Percentiles rank a stretch among this genome's conserved stretches.
Conservation (phyloP, 768 basidiomycete species). For the Mycena metata region DNA sequence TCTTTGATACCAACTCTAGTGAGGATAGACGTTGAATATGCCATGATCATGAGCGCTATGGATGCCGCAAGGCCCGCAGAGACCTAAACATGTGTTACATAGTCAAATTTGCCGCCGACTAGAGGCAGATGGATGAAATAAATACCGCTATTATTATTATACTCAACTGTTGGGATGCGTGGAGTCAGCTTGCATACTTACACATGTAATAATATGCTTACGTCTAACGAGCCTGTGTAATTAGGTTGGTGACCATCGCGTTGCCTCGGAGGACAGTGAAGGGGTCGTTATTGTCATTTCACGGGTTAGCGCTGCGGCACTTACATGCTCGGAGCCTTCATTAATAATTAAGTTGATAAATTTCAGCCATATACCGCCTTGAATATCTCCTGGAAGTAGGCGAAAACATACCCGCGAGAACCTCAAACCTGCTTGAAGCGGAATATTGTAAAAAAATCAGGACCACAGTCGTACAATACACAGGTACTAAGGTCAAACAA, state of each 20-base stretch:
- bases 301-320: too few relatives aligned
- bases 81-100: conserved; percentile 4
- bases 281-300: neutral
- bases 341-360: too few relatives aligned
- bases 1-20: neutral
- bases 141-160: conserved; percentile 17
- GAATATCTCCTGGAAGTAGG: too few relatives aligned
- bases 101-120: neutral
- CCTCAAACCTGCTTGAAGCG: too few relatives aligned
- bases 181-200: neutral
- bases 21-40: neutral
- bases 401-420: too few relatives aligned
- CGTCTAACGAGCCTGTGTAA: conserved; percentile 1
- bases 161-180: conserved; percentile 2
- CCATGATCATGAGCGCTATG: neutral
- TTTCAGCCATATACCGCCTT: too few relatives aligned
- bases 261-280: neutral
- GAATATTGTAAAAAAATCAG: too few relatives aligned
- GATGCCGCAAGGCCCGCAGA: conserved; percentile 5
- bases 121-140: neutral
- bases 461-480: too few relatives aligned
- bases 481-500: too few relatives aligned
- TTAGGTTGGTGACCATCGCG: neutral
- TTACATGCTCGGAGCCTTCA: too few relatives aligned
- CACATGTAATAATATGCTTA: neutral